Percentiles rank a stretch among this genome's conserved stretches.
Evolutionary conservation across 2,329 filamentous ascomycete genomes (phyloP).

Genomic region (Thielaviopsis ethacetica): DNA sequence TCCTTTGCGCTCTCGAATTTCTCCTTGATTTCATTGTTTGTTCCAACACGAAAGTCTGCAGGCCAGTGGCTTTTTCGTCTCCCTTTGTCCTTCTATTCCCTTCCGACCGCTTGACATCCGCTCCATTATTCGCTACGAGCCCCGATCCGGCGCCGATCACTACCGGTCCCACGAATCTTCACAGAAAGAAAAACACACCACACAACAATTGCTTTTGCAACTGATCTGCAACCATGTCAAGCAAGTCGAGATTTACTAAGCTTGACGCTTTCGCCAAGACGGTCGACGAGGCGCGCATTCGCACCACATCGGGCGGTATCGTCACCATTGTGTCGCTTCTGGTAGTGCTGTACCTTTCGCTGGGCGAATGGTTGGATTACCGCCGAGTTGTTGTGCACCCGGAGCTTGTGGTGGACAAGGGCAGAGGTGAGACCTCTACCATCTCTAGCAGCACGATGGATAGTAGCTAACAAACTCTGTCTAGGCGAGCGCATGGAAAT

Average conservation of each 20-base stretch:
- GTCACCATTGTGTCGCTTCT: slow-evolving; percentile 85
- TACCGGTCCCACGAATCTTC: background rate
- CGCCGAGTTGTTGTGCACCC: slow-evolving; percentile 71
- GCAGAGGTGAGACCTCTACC: slow-evolving; percentile 51
- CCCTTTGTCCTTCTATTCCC: background rate
- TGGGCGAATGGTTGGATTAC: slow-evolving; percentile 95
- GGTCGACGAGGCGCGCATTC: slow-evolving; percentile 90
- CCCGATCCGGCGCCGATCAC: background rate
- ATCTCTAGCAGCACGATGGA: background rate
- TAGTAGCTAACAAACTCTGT: slow-evolving; percentile 14
- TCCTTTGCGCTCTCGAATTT: too few species aligned
- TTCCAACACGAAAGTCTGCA: background rate
- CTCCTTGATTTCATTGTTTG: background rate
- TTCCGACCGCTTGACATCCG: background rate
- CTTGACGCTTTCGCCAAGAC: slow-evolving; percentile 99
- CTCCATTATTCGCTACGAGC: background rate
- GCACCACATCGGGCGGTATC: slow-evolving; percentile 87
- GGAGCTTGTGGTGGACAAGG: slow-evolving; percentile 91
- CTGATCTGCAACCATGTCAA: slow-evolving; percentile 43
- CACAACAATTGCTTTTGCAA: background rate
- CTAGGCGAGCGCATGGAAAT: slow-evolving; percentile 97
- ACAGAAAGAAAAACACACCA: background rate
- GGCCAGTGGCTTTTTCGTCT: background rate
- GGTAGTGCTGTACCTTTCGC: slow-evolving; percentile 73
- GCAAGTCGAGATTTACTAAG: slow-evolving; percentile 86